phyloP scores from a whole-genome alignment of 2,329 filamentous ascomycete species.

The Paramyrothecium roridum region DNA sequence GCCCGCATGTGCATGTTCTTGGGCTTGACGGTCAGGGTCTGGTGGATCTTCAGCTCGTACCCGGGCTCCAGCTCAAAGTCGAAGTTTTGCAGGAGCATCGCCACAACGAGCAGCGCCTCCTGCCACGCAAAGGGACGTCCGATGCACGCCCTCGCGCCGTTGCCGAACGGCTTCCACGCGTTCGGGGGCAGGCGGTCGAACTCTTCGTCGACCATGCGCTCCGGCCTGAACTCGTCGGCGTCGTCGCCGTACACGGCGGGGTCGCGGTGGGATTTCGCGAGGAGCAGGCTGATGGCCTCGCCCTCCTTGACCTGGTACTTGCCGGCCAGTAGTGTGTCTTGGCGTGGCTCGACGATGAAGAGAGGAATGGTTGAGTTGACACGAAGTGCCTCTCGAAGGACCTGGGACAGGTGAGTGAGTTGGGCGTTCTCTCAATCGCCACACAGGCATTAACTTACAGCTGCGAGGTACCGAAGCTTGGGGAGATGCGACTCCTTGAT shows the following conservation, averaged over 20 bases:
- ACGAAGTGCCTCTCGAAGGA: conserved; percentile 53
- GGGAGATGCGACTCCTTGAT: conserved; percentile 57
- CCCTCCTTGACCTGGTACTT: conserved; percentile 49
- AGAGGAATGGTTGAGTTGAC: conserved; percentile 21
- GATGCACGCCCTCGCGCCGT: conserved; percentile 49
- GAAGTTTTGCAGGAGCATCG: conserved; percentile 64
- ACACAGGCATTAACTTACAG: conserved; percentile 22
- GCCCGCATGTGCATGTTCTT: conserved; percentile 59
- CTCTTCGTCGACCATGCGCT: conserved; percentile 58
- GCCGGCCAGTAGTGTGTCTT: conserved; percentile 45
- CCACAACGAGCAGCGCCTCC: conserved; percentile 41
- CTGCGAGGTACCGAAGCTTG: conserved; percentile 61
- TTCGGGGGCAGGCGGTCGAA: conserved; percentile 31
- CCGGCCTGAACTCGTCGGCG: conserved; percentile 55
- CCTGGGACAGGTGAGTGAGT: conserved; percentile 5
- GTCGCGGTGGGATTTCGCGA: conserved; percentile 51
- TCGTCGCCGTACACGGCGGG: conserved; percentile 54
- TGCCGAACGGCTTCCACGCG: conserved; percentile 52
- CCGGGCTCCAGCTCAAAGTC: conserved; percentile 56
- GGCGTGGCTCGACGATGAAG: conserved; percentile 24
- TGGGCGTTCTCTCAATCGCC: background rate
- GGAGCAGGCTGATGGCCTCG: conserved; percentile 38
- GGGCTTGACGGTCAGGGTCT: conserved; percentile 58
- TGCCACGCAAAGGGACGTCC: conserved; percentile 53
- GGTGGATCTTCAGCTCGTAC: conserved; percentile 50